Base-by-base conservation (phyloP, 176 grass and related monocot species). In the Alloteropsis semialata region DNA sequence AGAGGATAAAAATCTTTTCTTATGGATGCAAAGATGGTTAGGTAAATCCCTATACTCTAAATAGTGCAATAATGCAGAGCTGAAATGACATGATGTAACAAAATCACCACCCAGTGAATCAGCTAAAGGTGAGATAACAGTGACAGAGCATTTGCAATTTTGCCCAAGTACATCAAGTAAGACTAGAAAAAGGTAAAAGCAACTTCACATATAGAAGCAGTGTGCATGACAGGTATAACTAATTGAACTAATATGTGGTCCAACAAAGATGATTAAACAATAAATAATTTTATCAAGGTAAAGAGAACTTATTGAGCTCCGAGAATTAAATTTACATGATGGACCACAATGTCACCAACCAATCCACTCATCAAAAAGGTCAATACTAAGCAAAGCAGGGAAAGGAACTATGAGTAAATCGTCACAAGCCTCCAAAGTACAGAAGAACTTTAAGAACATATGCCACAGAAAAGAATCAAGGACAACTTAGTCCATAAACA, bases 261-360 rank as follows among this genome's bases (percentile, higher is more conserved):
- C 84, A 61, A 78, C 74, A 83, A 59, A 81, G 77, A 90, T 69
- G 27, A 87, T 60, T 62, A 78, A 66, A 78, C 42, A 79, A 62
- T 43, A 44, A 50, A 44, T 15, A 61, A n/a, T 62, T 43, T 19
- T 60, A 67, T 32, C 50, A 80, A 84, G 34, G 74, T 14, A 74
- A 75, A 36, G 33, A 25, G 9, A 79, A 68, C 28, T 68, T 79
- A 61, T 74, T 87, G 68, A 79, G 80, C 68, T 90, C 59, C 42
- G 51, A 51, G 80, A 84, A 62, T 62, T 75, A 74, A 74, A 75
- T 83, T 82, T 75, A 69, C 60, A 75, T 22, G 58, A 90, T 87
- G 88, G 80, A 87, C 84, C 88, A 87, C 88, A 83, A 79, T 79
- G 84, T 65, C 27, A 84, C 53, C 28, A 84, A 90, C 60, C 53